Evolutionary conservation across 2,329 filamentous ascomycete genomes (phyloP).

Genomic region (Chaetomium olivaceum): DNA sequence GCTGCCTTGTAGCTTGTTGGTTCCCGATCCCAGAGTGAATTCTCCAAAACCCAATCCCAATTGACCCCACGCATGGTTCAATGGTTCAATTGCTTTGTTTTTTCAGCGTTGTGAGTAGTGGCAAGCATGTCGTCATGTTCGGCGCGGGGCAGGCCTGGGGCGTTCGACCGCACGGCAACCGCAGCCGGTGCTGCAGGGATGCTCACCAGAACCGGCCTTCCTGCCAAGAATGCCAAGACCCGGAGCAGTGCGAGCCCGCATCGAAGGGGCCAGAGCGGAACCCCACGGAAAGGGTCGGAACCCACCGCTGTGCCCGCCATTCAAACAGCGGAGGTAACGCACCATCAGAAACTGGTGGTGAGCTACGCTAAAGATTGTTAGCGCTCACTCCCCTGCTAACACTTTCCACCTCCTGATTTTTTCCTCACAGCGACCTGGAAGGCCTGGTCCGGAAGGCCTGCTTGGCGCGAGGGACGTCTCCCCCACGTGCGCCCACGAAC

Average conservation of each 20-base stretch:
- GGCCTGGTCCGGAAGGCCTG: background rate
- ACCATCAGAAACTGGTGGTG: background rate
- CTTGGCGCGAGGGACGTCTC: background rate
- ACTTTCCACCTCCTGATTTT: background rate
- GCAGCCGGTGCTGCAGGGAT: background rate
- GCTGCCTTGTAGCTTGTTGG: background rate
- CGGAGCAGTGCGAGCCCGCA: background rate
- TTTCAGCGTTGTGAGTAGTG: background rate
- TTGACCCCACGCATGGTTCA: background rate
- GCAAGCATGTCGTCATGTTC: conserved; percentile 1
- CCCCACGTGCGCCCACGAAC: conserved; percentile 6
- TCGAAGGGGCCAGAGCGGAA: background rate
- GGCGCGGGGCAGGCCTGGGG: background rate
- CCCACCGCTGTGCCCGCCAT: too few species aligned
- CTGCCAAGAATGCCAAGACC: background rate
- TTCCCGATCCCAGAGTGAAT: background rate
- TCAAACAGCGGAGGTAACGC: too few species aligned
- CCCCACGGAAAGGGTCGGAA: background rate
- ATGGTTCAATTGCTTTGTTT: too few species aligned
- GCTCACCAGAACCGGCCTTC: background rate
- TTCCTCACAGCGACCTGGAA: too few species aligned
- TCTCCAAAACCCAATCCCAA: background rate
- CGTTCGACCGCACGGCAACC: background rate
- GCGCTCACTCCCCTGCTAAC: background rate
- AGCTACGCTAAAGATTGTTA: background rate